Evolutionary conservation across 148 eudicot genomes (phyloP).

Genomic region (Vaccinium corymbosum): DNA sequence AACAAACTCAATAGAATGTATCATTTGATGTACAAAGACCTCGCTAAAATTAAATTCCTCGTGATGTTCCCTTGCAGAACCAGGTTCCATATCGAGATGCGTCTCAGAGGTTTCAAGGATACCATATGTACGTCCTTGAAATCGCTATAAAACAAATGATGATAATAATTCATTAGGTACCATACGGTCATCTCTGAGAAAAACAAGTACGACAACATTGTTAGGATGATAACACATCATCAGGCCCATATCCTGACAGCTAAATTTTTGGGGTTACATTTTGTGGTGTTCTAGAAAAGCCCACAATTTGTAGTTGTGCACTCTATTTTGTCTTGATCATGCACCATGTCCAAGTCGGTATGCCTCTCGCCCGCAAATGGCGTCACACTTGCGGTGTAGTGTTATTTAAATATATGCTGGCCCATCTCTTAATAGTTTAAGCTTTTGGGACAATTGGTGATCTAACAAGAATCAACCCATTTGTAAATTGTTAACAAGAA

Average conservation of each 20-base stretch:
- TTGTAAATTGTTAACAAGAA: not conserved
- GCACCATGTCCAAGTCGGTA: too few relatives aligned
- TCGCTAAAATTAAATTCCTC: constrained; percentile 97
- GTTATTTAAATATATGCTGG: not conserved
- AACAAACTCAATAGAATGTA: constrained; percentile 97
- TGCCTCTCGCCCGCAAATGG: not conserved
- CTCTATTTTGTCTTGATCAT: not conserved
- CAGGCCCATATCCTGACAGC: not conserved
- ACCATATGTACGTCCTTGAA: constrained; percentile 93
- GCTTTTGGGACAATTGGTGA: not conserved
- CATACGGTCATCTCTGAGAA: not conserved
- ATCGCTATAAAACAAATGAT: constrained; percentile 50
- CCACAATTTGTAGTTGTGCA: not conserved
- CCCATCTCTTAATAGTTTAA: not conserved
- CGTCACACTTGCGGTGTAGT: not conserved
- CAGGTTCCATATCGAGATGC: constrained; percentile 68
- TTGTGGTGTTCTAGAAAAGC: not conserved
- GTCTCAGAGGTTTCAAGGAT: constrained; percentile 69
- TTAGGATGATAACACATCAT: not conserved
- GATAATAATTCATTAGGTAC: not conserved
- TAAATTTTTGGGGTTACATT: not conserved
- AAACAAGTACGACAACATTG: not conserved
- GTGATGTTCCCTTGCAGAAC: constrained; percentile 59
- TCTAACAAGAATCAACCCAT: not conserved
- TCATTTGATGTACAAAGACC: constrained; percentile 96